A percentile compares a stretch with the other conserved stretches of the same genome.
phyloP scores from a whole-genome alignment of 2,329 filamentous ascomycete genomes.

The Cordyceps tenuipes region DNA sequence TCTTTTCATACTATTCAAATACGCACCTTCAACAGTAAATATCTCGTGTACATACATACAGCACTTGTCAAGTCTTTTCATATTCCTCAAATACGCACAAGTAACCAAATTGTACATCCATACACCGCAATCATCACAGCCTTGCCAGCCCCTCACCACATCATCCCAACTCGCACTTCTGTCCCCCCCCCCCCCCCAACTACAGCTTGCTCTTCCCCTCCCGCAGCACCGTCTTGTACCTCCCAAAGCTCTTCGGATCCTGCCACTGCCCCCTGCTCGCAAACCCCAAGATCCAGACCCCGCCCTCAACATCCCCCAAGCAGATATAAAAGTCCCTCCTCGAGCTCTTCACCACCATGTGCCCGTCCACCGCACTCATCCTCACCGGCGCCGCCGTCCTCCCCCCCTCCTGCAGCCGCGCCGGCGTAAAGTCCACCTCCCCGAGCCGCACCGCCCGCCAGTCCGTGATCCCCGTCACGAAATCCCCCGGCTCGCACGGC shows the following conservation, averaged over 20 bases:
- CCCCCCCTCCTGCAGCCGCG: background rate
- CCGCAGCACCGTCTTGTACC: background rate
- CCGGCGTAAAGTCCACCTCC: background rate
- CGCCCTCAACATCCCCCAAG: background rate
- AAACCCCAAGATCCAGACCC: background rate
- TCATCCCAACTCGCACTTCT: too few species aligned
- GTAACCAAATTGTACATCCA: too few species aligned
- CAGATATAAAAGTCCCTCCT: slow-evolving; percentile 1
- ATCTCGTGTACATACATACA: too few species aligned
- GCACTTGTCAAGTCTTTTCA: too few species aligned
- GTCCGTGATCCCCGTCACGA: background rate
- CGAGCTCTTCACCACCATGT: background rate
- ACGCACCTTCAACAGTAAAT: too few species aligned
- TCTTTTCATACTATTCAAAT: too few species aligned
- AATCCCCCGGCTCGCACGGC: background rate
- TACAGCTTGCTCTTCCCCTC: background rate
- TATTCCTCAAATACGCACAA: too few species aligned
- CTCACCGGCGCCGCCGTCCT: background rate
- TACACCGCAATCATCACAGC: too few species aligned
- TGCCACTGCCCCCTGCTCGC: background rate
- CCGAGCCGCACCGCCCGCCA: background rate
- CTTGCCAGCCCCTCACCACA: too few species aligned
- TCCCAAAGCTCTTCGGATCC: background rate
- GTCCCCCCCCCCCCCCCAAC: too few species aligned
- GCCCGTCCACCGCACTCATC: background rate